These are phyloP conservation scores for Quillaja saponaria DNA, from an alignment of 306 rosid species.

Conservation along the genomic window DNA sequence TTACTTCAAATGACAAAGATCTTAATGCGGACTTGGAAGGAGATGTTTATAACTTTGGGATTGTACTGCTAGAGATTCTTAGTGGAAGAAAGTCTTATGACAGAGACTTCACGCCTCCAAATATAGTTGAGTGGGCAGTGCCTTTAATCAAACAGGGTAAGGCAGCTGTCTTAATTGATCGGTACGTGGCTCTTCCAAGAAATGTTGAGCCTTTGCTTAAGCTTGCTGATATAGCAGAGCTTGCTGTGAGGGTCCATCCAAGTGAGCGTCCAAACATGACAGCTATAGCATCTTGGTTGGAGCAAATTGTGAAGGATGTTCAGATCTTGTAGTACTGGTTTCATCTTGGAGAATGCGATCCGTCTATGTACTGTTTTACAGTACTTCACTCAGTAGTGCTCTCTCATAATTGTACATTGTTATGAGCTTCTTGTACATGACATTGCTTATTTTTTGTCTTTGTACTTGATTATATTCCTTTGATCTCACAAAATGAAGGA, in stretches of 20 bases:
- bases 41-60: slow-evolving; percentile 75
- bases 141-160: slow-evolving; percentile 76
- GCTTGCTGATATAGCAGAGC: slow-evolving; percentile 77
- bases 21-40: slow-evolving; percentile 44
- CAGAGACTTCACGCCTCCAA: slow-evolving; percentile 59
- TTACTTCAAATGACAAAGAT: slow-evolving; percentile 58
- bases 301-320: slow-evolving; percentile 80
- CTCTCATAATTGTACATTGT: slow-evolving; percentile 56
- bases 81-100: slow-evolving; percentile 89
- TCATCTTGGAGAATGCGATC: slow-evolving; percentile 20
- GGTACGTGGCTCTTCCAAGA: slow-evolving; percentile 59
- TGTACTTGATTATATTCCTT: slow-evolving; percentile 32
- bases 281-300: slow-evolving; percentile 74
- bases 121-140: slow-evolving; percentile 80
- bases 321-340: slow-evolving; percentile 46
- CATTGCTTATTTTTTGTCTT: slow-evolving; percentile 26
- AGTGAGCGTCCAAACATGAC: slow-evolving; percentile 66
- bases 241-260: slow-evolving; percentile 57
- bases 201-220: slow-evolving; percentile 87
- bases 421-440: slow-evolving; percentile 46
- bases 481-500: slow-evolving; percentile 45
- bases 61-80: slow-evolving; percentile 73
- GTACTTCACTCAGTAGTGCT: slow-evolving; percentile 30
- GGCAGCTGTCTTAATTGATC: slow-evolving; percentile 71
- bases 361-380: slow-evolving; percentile 1